phyloP scores from a whole-genome alignment of 2,329 filamentous ascomycete genomes.

The Colletotrichum sidae region DNA sequence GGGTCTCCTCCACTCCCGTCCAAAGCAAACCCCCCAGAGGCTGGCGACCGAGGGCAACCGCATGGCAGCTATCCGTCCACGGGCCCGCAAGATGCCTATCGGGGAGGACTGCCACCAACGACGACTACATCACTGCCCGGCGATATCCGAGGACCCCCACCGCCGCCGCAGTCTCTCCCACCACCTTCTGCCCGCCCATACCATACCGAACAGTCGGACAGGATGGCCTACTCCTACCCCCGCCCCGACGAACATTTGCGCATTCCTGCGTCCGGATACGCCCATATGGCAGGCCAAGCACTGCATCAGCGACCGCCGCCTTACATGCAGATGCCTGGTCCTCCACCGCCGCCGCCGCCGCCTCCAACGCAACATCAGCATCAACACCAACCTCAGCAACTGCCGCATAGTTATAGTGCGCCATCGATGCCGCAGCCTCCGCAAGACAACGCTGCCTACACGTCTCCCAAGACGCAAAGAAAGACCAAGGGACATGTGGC shows the following conservation, averaged over 20 bases:
- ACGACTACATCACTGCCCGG: constrained; percentile 45
- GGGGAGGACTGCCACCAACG: constrained; percentile 46
- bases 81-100: constrained; percentile 63
- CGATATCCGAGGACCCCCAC: constrained; percentile 46
- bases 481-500: constrained; percentile 86
- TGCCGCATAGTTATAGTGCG: constrained; percentile 43
- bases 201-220: constrained; percentile 51
- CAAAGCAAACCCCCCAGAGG: constrained; percentile 66
- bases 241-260: constrained; percentile 52
- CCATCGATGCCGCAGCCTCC: constrained; percentile 43
- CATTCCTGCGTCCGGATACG: constrained; percentile 43
- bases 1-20: constrained; percentile 72
- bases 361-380: not conserved
- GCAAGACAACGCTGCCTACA: constrained; percentile 59
- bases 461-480: constrained; percentile 70
- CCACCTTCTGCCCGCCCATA: constrained; percentile 52
- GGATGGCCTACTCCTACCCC: constrained; percentile 53
- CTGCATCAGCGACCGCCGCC: constrained; percentile 37
- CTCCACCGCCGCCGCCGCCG: constrained; percentile 39
- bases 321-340: constrained; percentile 44
- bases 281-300: constrained; percentile 33
- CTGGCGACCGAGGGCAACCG: constrained; percentile 64
- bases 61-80: constrained; percentile 56
- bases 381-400: constrained; percentile 42
- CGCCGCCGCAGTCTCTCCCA: constrained; percentile 40